A percentile compares a stretch with the other conserved stretches of the same genome.
These are phyloP conservation scores for Fusarium sp. DNA, from an alignment of 2,329 filamentous ascomycete genomes.

Conservation along the genomic window DNA sequence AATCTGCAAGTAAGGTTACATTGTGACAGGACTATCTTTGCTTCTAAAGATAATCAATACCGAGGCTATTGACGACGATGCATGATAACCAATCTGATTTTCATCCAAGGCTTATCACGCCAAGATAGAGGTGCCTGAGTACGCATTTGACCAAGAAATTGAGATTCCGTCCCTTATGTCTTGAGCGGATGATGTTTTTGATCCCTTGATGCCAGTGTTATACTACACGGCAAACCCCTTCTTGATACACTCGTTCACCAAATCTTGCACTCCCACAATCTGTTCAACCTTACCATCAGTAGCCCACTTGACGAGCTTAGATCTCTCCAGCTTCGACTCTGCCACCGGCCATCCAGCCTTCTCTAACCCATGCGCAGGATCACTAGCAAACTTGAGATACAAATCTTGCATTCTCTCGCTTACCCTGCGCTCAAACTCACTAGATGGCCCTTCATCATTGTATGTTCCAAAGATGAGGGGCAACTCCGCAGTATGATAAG, in stretches of 20 bases:
- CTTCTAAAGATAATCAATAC: not conserved
- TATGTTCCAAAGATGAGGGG: conserved; percentile 35
- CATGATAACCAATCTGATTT: not conserved
- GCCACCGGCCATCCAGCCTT: conserved; percentile 6
- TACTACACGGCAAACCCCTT: conserved; percentile 8
- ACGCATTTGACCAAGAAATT: not conserved
- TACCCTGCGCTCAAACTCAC: conserved; percentile 12
- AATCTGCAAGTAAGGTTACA: not conserved
- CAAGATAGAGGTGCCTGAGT: too few relatives aligned
- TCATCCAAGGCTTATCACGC: not conserved
- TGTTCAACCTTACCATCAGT: conserved; percentile 10
- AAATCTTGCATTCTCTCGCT: conserved; percentile 35
- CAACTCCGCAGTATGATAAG: conserved; percentile 32
- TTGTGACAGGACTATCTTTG: too few relatives aligned
- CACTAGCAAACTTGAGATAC: conserved; percentile 22
- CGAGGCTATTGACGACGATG: not conserved
- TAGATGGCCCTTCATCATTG: conserved; percentile 7
- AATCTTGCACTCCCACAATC: not conserved
- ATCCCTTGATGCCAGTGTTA: fast-evolving
- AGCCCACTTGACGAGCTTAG: conserved; percentile 23
- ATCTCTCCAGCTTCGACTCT: not conserved
- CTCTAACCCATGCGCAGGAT: conserved; percentile 16
- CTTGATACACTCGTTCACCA: conserved; percentile 12
- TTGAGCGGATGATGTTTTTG: not conserved
- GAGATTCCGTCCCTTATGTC: not conserved